A percentile compares a stretch with the other conserved stretches of the same genome.
Conservation (phyloP, 106 monocot species). For the Cymbidium sinense region DNA sequence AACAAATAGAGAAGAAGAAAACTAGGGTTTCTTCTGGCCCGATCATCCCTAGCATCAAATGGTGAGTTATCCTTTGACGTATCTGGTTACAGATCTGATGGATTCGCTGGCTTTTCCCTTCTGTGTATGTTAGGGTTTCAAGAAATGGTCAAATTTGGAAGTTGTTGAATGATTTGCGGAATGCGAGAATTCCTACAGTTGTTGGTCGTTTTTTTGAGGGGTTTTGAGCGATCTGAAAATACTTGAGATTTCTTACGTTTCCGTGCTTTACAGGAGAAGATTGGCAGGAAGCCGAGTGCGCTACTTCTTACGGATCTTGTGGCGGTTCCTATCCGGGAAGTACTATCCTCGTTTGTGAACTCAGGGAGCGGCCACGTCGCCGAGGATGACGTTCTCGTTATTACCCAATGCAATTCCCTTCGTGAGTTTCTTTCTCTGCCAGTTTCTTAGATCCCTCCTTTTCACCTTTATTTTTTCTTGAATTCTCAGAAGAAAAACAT, state of each 20-base stretch:
- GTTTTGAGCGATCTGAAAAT: not conserved
- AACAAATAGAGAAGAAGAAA: not conserved
- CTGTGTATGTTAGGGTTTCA: not conserved
- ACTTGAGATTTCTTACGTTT: not conserved
- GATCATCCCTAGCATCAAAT: not conserved
- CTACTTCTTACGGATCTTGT: conserved; percentile 15
- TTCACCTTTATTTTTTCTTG: not conserved
- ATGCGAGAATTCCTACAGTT: not conserved
- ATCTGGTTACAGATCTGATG: not conserved
- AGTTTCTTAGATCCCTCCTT: not conserved
- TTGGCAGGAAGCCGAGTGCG: conserved; percentile 5
- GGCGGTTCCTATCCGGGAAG: conserved; percentile 3
- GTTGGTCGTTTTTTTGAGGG: not conserved
- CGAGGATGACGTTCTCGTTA: conserved; percentile 24
- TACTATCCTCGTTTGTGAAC: conserved; percentile 9
- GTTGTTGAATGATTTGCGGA: not conserved
- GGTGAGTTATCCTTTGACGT: conserved; percentile 2
- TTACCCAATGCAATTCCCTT: conserved; percentile 28
- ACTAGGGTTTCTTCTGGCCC: not conserved
- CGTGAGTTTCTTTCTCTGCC: conserved; percentile 3
- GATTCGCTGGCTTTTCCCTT: not conserved
- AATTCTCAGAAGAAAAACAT: not conserved
- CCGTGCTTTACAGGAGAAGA: conserved; percentile 1
- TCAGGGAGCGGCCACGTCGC: not conserved
- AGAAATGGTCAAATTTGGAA: not conserved